Evolutionary conservation across 1,284 basidiomycete genomes (phyloP).

Genomic region (Cutaneotrichosporon sp.): DNA sequence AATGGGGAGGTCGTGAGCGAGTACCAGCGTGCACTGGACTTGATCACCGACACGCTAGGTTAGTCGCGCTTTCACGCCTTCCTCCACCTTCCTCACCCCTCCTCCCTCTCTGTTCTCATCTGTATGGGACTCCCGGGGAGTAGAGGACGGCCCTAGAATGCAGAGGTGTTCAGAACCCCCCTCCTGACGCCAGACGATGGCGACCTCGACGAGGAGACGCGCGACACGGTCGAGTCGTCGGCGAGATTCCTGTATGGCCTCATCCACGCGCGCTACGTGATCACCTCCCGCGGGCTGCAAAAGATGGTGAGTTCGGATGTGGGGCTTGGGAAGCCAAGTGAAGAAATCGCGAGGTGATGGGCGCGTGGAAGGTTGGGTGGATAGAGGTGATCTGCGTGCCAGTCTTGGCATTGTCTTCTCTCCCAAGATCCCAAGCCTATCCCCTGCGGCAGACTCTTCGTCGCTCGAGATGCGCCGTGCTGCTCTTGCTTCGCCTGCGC

Average conservation of each 20-base stretch:
- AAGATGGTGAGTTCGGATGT: constrained; percentile 80
- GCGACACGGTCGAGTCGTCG: constrained; percentile 71
- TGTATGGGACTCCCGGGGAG: background rate
- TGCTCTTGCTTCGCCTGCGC: background rate
- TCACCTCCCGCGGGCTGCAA: constrained; percentile 84
- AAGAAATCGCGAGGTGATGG: background rate
- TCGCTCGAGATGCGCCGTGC: too few species aligned
- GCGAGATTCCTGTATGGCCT: constrained; percentile 89
- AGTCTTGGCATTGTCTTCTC: too few species aligned
- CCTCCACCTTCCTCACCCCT: background rate
- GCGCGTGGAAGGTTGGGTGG: background rate
- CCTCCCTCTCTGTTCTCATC: background rate
- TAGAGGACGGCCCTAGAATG: background rate
- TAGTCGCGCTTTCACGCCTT: constrained; percentile 36
- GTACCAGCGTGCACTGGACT: constrained; percentile 88
- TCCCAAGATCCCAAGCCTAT: too few species aligned
- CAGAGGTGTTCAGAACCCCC: too few species aligned
- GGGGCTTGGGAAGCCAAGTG: background rate
- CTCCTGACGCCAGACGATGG: constrained; percentile 51
- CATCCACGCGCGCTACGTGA: constrained; percentile 95
- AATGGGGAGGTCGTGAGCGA: constrained; percentile 91
- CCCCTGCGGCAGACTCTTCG: too few species aligned
- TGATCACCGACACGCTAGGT: constrained; percentile 89
- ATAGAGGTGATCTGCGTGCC: too few species aligned
- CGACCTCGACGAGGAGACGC: constrained; percentile 55